Evolutionary conservation across 1,139 yeast genomes (phyloP).

Genomic region (Zhuliangozyma blackwelliae): DNA sequence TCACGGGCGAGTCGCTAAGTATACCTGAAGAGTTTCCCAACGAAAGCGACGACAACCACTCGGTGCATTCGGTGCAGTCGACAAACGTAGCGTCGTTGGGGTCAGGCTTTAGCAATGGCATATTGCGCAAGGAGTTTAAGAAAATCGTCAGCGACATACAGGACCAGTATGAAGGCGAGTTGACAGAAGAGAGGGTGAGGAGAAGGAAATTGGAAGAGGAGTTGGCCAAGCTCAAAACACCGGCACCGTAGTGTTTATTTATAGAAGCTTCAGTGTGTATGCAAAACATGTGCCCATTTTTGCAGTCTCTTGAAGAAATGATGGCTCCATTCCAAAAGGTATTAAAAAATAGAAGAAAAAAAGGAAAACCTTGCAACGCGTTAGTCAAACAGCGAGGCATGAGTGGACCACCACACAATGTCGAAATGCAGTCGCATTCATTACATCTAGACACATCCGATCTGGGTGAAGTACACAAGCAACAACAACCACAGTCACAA

Average conservation of each 20-base stretch:
- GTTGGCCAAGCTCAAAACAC: conserved; percentile 11
- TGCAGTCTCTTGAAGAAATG: too few relatives aligned
- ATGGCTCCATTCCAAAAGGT: too few relatives aligned
- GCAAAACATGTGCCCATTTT: too few relatives aligned
- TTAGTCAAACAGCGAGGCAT: too few relatives aligned
- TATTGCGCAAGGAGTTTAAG: conserved; percentile 67
- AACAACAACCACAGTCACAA: too few relatives aligned
- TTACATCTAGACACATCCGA: too few relatives aligned
- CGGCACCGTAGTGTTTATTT: neutral
- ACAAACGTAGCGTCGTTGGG: conserved; percentile 14
- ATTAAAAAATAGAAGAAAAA: too few relatives aligned
- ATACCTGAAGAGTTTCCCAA: neutral
- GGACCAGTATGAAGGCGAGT: conserved; percentile 54
- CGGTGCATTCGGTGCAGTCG: conserved; percentile 1
- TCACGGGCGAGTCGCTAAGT: conserved; percentile 17
- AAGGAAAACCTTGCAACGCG: too few relatives aligned
- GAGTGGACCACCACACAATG: too few relatives aligned
- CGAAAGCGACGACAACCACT: conserved; percentile 5
- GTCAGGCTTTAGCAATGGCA: conserved; percentile 33
- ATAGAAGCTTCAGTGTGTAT: too few relatives aligned
- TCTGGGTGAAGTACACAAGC: too few relatives aligned
- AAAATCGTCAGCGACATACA: conserved; percentile 62
- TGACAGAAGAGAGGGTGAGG: conserved; percentile 54
- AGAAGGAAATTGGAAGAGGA: conserved; percentile 46
- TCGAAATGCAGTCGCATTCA: too few relatives aligned